These are phyloP conservation scores for Beverwykella pulmonaria DNA, from an alignment of 495 filamentous ascomycete species.

Conservation along the genomic window DNA sequence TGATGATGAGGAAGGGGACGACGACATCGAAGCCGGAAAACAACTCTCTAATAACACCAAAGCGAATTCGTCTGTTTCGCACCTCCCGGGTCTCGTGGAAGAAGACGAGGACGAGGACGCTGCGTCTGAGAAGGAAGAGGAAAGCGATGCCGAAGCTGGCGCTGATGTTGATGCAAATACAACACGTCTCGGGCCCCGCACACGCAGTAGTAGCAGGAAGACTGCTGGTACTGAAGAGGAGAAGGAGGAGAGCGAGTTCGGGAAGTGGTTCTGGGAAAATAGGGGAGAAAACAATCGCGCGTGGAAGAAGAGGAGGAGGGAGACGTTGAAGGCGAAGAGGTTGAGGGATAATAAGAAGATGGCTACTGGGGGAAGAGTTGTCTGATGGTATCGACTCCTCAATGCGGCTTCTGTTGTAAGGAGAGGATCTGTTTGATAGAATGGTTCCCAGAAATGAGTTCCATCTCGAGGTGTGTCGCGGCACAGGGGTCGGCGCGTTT, in stretches of 20 bases:
- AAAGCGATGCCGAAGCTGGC: slow-evolving; percentile 46
- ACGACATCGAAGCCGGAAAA: slow-evolving; percentile 43
- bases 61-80: slow-evolving; percentile 23
- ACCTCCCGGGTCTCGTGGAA: slow-evolving; percentile 40
- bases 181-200: slow-evolving; percentile 10
- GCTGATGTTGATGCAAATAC: slow-evolving; percentile 26
- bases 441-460: no score
- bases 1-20: slow-evolving; percentile 45
- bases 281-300: slow-evolving; percentile 85
- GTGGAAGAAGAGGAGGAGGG: slow-evolving; percentile 84
- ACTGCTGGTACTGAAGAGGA: slow-evolving; percentile 32
- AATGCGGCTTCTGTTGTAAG: background rate
- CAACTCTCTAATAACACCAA: slow-evolving; percentile 31
- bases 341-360: slow-evolving; percentile 73
- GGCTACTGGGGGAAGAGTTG: slow-evolving; percentile 36
- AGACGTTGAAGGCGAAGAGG: slow-evolving; percentile 80
- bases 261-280: slow-evolving; percentile 90
- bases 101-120: slow-evolving; percentile 42
- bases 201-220: slow-evolving; percentile 11
- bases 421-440: background rate
- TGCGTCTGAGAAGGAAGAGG: slow-evolving; percentile 24
- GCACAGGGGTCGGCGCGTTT: no score
- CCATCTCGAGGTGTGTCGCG: no score
- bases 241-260: slow-evolving; percentile 67
- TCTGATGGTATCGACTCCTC: background rate